Evolutionary conservation across 2,329 filamentous ascomycete species (phyloP).

Genomic region (Exophiala spinifera): DNA sequence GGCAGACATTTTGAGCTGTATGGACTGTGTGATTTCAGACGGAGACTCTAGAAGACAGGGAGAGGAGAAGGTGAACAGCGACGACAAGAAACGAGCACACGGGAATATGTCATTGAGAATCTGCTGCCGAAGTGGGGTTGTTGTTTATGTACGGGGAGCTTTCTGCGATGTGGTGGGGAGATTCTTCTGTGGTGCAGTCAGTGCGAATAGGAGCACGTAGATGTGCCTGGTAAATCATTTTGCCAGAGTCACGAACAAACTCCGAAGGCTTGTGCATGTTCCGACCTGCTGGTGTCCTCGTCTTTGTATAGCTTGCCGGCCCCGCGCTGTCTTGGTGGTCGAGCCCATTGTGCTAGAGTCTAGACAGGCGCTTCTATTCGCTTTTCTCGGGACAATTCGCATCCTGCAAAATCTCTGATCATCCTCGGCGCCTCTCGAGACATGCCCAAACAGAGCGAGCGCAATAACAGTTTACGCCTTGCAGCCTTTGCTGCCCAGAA

Average conservation of each 20-base stretch:
- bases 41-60: too few species aligned
- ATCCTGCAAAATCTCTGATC: neutral
- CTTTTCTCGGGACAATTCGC: neutral
- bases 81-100: neutral
- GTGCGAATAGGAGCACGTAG: neutral
- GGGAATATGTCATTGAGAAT: neutral
- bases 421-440: neutral
- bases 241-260: neutral
- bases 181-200: neutral
- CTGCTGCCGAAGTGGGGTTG: conserved; percentile 8
- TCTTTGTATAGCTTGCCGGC: neutral
- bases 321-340: neutral
- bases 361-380: neutral
- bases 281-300: neutral
- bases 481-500: neutral
- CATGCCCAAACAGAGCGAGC: too few species aligned
- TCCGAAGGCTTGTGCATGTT: neutral
- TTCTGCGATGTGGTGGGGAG: neutral
- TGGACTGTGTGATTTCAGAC: neutral
- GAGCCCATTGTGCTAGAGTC: neutral
- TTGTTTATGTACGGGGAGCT: neutral
- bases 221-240: neutral
- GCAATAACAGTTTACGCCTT: too few species aligned
- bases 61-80: neutral
- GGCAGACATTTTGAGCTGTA: conserved; percentile 24